Conservation (phyloP, 2,329 filamentous ascomycete genomes). For the Aureobasidium melanogenum region DNA sequence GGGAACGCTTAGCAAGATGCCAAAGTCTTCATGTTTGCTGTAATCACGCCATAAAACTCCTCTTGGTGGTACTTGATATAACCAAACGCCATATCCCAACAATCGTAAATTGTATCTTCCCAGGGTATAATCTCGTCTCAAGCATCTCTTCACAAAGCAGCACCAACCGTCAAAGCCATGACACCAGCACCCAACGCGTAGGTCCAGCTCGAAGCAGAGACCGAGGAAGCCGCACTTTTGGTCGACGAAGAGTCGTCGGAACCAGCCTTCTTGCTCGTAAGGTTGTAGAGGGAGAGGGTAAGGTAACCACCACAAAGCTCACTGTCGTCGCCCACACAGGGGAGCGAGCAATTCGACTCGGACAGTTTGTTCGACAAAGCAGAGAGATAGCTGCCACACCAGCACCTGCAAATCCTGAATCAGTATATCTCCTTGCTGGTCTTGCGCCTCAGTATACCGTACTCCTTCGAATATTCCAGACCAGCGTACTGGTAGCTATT, state of each 20-base stretch:
- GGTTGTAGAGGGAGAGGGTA: constrained; percentile 24
- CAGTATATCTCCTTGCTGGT: neutral
- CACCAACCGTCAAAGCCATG: neutral
- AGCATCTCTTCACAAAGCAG: neutral
- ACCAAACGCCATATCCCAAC: neutral
- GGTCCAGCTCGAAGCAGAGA: neutral
- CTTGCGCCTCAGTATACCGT: neutral
- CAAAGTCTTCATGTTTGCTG: too few relatives aligned
- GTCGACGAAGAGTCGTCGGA: neutral
- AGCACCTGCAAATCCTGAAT: constrained; percentile 32
- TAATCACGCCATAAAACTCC: neutral
- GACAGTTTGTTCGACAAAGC: constrained; percentile 38
- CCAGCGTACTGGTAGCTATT: constrained; percentile 39
- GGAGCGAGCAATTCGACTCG: constrained; percentile 41
- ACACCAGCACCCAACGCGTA: neutral
- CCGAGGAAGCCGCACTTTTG: neutral
- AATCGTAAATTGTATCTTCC: neutral
- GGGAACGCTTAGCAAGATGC: neutral
- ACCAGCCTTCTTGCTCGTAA: constrained; percentile 15
- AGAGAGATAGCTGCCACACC: constrained; percentile 46
- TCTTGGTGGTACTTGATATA: neutral
- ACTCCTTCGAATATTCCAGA: constrained; percentile 47
- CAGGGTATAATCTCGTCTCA: neutral
- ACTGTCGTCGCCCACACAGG: constrained; percentile 45
- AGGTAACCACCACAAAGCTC: constrained; percentile 48